These are phyloP conservation scores for Chenopodium quinoa DNA, from an alignment of 148 eudicot species.

Conservation along the genomic window DNA sequence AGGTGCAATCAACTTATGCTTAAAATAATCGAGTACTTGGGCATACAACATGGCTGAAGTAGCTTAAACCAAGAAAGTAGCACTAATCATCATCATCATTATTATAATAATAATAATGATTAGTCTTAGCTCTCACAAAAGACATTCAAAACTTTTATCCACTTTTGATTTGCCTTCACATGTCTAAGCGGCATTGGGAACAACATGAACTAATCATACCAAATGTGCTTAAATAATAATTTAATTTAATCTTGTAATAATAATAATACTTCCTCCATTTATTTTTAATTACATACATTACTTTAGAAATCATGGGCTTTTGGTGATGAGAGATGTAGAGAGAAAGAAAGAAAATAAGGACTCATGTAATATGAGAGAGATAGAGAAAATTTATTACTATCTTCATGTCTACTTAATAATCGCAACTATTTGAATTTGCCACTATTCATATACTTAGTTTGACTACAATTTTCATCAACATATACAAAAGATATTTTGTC, in stretches of 20 bases:
- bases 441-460: no score
- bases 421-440: no score
- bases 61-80: slow-evolving; percentile 26
- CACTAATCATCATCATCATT: slow-evolving; percentile 28
- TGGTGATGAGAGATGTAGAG: no score
- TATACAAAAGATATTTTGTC: no score
- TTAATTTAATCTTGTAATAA: slow-evolving; percentile 30
- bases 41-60: slow-evolving; percentile 26
- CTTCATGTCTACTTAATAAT: no score
- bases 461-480: no score
- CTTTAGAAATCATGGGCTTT: no score
- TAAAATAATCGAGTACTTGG: slow-evolving; percentile 19
- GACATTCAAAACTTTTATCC: slow-evolving; percentile 32
- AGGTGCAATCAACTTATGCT: slow-evolving; percentile 33
- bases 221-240: slow-evolving; percentile 35
- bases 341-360: no score
- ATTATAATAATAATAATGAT: slow-evolving; percentile 5
- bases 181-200: slow-evolving; percentile 66
- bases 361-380: no score
- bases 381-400: no score
- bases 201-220: slow-evolving; percentile 49
- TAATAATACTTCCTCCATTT: no score
- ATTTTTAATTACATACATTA: no score
- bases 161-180: slow-evolving; percentile 48
- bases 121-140: slow-evolving; percentile 28